Evolutionary conservation across 345 rosid species (phyloP).

Genomic region (Hibiscus trionum): DNA sequence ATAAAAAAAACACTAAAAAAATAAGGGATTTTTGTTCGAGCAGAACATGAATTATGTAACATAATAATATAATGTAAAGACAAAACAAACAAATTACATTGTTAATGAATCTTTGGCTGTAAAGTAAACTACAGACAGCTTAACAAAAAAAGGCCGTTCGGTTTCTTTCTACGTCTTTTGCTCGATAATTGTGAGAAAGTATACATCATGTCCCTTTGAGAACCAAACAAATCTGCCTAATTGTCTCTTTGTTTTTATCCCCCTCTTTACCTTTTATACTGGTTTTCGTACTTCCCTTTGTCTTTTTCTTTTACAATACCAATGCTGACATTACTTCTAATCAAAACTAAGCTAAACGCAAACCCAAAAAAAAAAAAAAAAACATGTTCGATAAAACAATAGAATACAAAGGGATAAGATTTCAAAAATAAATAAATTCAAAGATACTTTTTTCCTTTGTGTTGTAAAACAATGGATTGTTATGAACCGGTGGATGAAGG

Average conservation of each 20-base stretch:
- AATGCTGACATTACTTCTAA: neutral
- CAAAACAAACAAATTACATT: neutral
- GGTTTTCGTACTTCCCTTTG: neutral
- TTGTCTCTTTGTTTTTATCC: slow-evolving; percentile 9
- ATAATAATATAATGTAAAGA: no score
- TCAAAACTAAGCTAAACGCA: neutral
- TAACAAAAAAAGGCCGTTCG: slow-evolving; percentile 2
- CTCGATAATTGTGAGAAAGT: slow-evolving; percentile 11
- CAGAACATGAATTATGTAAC: no score
- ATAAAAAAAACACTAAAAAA: no score
- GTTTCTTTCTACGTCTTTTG: slow-evolving; percentile 8
- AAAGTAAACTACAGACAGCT: slow-evolving; percentile 9
- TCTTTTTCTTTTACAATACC: neutral
- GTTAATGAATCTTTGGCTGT: slow-evolving; percentile 11
- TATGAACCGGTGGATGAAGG: slow-evolving; percentile 26
- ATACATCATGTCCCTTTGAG: slow-evolving; percentile 9
- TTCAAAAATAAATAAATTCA: neutral
- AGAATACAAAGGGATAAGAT: neutral
- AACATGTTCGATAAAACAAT: neutral
- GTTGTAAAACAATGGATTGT: neutral
- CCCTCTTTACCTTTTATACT: neutral
- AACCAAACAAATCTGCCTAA: slow-evolving; percentile 6
- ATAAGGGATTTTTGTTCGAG: no score
- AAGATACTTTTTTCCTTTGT: neutral
- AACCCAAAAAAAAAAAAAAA: slow-evolving; percentile 6